Conservation (phyloP, 768 basidiomycete genomes). For the Xerocomus potaroensis region DNA sequence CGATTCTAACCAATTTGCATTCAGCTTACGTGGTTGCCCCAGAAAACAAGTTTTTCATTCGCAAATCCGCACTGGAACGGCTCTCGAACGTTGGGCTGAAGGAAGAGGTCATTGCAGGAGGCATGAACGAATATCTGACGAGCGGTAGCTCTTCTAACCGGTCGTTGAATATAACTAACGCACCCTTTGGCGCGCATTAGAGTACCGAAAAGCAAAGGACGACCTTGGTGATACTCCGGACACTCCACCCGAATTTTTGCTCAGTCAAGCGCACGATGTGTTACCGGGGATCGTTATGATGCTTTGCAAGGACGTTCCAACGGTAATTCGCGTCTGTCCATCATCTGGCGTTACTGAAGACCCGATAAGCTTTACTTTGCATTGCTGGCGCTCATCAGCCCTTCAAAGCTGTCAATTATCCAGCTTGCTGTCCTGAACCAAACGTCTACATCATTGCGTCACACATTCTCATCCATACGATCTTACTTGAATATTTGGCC, state of each 20-base stretch:
- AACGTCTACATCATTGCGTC: slow-evolving; percentile 19
- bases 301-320: too few species aligned
- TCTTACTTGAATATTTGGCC: slow-evolving; percentile 9
- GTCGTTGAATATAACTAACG: not conserved
- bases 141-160: not conserved
- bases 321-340: too few species aligned
- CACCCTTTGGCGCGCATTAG: slow-evolving; percentile 1
- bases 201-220: slow-evolving; percentile 18
- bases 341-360: too few species aligned
- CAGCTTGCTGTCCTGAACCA: slow-evolving; percentile 31
- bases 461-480: slow-evolving; percentile 18
- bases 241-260: slow-evolving; percentile 10
- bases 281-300: slow-evolving; percentile 3
- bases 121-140: slow-evolving; percentile 7
- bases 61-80: slow-evolving; percentile 17
- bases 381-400: slow-evolving; percentile 22
- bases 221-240: slow-evolving; percentile 18
- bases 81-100: slow-evolving; percentile 9
- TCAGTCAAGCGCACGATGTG: not conserved
- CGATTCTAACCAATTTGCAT: not conserved
- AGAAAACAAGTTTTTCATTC: slow-evolving; percentile 16
- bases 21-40: slow-evolving; percentile 19
- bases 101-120: slow-evolving; percentile 23
- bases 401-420: slow-evolving; percentile 25
- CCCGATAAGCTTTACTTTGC: slow-evolving; percentile 33